These are phyloP conservation scores for Zasmidium citrigriseum DNA, from an alignment of 2,329 filamentous ascomycete genomes.

Conservation along the genomic window DNA sequence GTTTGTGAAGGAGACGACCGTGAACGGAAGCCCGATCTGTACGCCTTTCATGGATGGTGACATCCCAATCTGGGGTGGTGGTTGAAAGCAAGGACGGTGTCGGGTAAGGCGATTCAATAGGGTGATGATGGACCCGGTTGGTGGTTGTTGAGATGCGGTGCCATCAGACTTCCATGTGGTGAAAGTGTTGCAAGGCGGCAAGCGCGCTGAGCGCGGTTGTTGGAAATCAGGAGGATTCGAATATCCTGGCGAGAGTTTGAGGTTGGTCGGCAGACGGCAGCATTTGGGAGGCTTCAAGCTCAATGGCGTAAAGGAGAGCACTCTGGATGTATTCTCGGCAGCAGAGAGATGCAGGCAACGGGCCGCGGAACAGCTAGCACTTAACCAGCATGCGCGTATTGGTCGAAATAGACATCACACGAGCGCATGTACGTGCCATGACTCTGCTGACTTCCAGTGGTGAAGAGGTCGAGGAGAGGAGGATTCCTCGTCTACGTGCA, in stretches of 20 bases:
- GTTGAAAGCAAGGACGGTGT: too few species aligned
- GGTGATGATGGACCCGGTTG: too few species aligned
- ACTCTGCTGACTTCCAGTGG: constrained; percentile 2
- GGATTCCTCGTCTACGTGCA: constrained; percentile 4
- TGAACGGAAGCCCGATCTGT: neutral
- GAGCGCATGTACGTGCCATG: constrained; percentile 8
- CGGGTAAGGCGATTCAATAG: too few species aligned
- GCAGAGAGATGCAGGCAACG: too few species aligned
- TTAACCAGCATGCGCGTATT: neutral
- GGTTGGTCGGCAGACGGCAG: neutral
- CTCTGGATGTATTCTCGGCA: too few species aligned
- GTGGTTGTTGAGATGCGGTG: too few species aligned
- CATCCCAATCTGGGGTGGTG: neutral
- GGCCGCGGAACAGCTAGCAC: neutral
- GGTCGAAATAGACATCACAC: neutral
- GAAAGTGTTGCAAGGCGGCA: neutral
- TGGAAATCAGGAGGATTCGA: neutral
- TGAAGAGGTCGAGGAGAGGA: neutral
- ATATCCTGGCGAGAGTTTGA: neutral
- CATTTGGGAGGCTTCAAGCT: neutral
- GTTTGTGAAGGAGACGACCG: constrained; percentile 1
- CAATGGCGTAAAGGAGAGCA: too few species aligned
- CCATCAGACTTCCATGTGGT: too few species aligned
- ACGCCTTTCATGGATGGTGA: neutral
- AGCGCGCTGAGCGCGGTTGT: neutral